phyloP scores from a whole-genome alignment of 371 early-diverging fungal species.

The Haplosporangium sp. region DNA sequence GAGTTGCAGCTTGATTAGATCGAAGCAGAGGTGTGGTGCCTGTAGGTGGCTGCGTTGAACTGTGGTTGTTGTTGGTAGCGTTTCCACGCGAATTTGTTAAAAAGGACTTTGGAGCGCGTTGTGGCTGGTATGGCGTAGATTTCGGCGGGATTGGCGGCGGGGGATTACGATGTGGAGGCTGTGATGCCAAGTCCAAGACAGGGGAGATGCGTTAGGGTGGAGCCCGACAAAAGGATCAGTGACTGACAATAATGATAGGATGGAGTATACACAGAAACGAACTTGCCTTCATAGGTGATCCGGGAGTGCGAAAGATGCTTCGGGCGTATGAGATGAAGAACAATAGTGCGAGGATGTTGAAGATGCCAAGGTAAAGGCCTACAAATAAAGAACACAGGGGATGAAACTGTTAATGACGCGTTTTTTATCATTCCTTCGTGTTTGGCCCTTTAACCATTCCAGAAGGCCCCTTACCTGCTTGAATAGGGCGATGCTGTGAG shows the following conservation, averaged over 20 bases:
- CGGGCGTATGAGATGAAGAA: constrained; percentile 43
- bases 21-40: constrained; percentile 22
- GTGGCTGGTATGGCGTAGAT: constrained; percentile 38
- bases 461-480: constrained; percentile 22
- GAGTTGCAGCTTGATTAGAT: not conserved
- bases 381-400: not conserved
- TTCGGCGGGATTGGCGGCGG: constrained; percentile 32
- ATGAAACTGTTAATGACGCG: not conserved
- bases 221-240: not conserved
- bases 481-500: constrained; percentile 10
- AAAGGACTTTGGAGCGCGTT: not conserved
- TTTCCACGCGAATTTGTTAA: not conserved
- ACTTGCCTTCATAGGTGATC: constrained; percentile 41
- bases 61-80: not conserved
- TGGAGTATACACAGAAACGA: too few species aligned
- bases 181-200: not conserved
- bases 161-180: constrained; percentile 34
- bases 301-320: constrained; percentile 33
- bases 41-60: not conserved
- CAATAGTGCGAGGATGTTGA: constrained; percentile 15
- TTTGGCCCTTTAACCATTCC: too few species aligned
- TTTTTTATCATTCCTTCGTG: too few species aligned
- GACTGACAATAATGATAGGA: not conserved
- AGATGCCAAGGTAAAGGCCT: constrained; percentile 33
- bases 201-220: too few species aligned